These are phyloP conservation scores for Oidiodendron maius DNA, from an alignment of 495 filamentous ascomycete species.

Conservation along the genomic window DNA sequence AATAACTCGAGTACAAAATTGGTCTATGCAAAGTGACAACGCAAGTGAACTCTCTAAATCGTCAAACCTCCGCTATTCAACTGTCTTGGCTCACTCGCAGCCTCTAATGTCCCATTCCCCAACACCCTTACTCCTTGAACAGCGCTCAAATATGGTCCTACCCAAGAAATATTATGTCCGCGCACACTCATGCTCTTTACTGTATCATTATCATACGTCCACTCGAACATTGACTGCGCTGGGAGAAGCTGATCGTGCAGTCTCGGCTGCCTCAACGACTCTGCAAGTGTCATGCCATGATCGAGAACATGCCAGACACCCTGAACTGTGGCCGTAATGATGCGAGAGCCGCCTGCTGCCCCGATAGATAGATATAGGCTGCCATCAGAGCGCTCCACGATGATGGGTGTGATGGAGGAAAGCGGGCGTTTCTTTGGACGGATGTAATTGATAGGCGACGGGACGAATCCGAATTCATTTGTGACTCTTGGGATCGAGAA, in stretches of 20 bases:
- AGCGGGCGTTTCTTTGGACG: conserved; percentile 75
- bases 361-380: conserved; percentile 66
- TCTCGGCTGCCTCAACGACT: conserved; percentile 60
- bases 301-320: conserved; percentile 70
- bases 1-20: no score
- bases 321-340: conserved; percentile 80
- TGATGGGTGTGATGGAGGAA: conserved; percentile 71
- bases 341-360: conserved; percentile 79
- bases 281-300: conserved; percentile 45
- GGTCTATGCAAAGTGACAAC: no score
- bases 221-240: conserved; percentile 63
- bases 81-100: conserved; percentile 63
- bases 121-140: conserved; percentile 66
- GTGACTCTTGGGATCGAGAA: conserved; percentile 66
- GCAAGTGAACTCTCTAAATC: not conserved
- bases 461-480: conserved; percentile 80
- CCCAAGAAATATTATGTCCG: conserved; percentile 73
- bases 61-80: conserved; percentile 59
- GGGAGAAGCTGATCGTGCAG: conserved; percentile 83
- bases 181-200: conserved; percentile 54
- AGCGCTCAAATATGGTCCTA: conserved; percentile 54
- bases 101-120: conserved; percentile 70
- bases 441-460: conserved; percentile 76
- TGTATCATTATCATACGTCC: conserved; percentile 59
- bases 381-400: conserved; percentile 62